These are phyloP conservation scores for Coemansia sp. DNA, from an alignment of 192 early-diverging fungal genomes.

Conservation along the genomic window DNA sequence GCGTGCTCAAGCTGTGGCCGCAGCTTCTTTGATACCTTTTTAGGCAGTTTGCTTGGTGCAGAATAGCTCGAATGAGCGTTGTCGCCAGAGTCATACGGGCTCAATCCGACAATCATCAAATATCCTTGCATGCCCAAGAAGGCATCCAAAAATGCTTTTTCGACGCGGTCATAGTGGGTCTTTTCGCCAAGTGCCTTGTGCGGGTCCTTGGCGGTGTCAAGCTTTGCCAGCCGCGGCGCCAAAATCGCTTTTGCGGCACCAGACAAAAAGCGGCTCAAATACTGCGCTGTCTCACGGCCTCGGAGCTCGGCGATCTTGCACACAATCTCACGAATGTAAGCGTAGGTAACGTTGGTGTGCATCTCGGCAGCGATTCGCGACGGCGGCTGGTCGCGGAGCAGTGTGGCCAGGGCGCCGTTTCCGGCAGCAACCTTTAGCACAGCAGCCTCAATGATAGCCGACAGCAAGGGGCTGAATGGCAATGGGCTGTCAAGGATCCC, in stretches of 20 bases:
- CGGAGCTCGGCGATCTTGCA: slow-evolving; percentile 31
- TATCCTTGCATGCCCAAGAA: slow-evolving; percentile 6
- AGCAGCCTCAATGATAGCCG: slow-evolving; percentile 35
- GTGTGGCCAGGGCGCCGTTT: slow-evolving; percentile 20
- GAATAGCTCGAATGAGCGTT: neutral
- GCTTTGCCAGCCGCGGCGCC: slow-evolving; percentile 32
- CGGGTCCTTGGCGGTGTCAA: slow-evolving; percentile 6
- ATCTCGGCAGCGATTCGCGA: slow-evolving; percentile 22
- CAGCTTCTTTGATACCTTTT: slow-evolving; percentile 5
- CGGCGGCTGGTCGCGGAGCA: slow-evolving; percentile 7
- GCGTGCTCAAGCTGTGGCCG: slow-evolving; percentile 1
- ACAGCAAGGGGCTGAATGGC: slow-evolving; percentile 45
- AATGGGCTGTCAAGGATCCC: neutral
- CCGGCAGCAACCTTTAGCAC: slow-evolving; percentile 35
- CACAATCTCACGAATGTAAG: slow-evolving; percentile 27
- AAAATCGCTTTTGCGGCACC: slow-evolving; percentile 17
- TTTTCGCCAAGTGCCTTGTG: slow-evolving; percentile 13
- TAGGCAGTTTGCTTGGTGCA: neutral
- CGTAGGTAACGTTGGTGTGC: slow-evolving; percentile 10
- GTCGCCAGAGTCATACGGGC: neutral
- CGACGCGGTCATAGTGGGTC: slow-evolving; percentile 17
- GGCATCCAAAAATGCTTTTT: slow-evolving; percentile 14
- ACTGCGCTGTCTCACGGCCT: slow-evolving; percentile 8
- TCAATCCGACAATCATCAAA: slow-evolving; percentile 2
- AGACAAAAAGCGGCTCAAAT: slow-evolving; percentile 12